These are phyloP conservation scores for Klebsormidium nitens DNA, from an alignment of 139 green algal genomes.

Conservation along the genomic window DNA sequence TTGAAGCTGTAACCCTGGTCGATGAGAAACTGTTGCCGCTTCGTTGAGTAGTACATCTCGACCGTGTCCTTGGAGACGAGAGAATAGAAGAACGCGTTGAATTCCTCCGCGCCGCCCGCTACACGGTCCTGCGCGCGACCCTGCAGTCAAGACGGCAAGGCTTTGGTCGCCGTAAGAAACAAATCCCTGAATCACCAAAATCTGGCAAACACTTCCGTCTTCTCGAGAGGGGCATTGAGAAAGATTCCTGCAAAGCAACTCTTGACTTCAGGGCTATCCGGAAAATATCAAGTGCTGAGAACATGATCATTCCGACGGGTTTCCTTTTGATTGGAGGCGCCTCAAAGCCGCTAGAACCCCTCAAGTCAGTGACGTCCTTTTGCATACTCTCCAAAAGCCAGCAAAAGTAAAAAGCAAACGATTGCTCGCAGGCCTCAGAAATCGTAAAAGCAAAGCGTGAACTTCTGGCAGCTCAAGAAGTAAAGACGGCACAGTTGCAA, in stretches of 20 bases:
- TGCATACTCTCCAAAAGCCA: background rate
- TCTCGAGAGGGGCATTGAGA: no score
- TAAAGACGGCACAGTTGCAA: background rate
- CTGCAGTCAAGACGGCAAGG: slow-evolving; percentile 14
- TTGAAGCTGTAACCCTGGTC: slow-evolving; percentile 99
- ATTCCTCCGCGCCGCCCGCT: slow-evolving; percentile 59
- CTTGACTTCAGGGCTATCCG: no score
- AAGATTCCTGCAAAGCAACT: background rate
- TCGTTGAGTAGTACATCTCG: slow-evolving; percentile 96
- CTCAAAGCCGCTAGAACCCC: no score
- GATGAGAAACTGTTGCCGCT: slow-evolving; percentile 98
- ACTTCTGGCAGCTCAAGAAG: background rate
- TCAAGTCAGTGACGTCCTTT: no score
- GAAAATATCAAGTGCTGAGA: no score
- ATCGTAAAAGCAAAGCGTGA: background rate
- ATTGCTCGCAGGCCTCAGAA: slow-evolving; percentile 19
- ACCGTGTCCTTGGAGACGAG: slow-evolving; percentile 92
- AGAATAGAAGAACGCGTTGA: slow-evolving; percentile 99
- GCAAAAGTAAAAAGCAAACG: slow-evolving; percentile 21
- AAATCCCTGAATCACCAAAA: no score
- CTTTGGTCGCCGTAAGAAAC: no score
- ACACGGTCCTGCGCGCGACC: slow-evolving; percentile 9
- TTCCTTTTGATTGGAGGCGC: no score
- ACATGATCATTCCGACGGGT: no score
- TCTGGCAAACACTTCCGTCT: no score